These are phyloP conservation scores for Haplosporangium gracile DNA, from an alignment of 192 early-diverging fungal species.

Conservation along the genomic window DNA sequence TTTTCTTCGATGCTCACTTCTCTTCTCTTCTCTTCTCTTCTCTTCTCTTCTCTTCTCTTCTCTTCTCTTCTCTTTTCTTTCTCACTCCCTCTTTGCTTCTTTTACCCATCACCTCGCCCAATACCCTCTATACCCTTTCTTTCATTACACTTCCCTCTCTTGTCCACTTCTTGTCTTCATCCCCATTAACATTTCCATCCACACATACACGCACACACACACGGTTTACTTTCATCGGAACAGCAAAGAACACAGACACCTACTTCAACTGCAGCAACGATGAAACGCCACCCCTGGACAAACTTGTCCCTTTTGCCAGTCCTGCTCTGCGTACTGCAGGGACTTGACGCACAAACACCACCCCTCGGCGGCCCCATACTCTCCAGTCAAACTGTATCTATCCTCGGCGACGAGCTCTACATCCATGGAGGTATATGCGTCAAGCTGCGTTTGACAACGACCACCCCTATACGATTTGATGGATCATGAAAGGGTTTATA, in stretches of 20 bases:
- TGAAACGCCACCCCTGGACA: conserved; percentile 19
- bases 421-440: conserved; percentile 44
- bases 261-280: not conserved
- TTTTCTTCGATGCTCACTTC: not conserved
- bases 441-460: not conserved
- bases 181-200: not conserved
- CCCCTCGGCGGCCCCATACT: conserved; percentile 21
- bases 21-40: not conserved
- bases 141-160: too few species aligned
- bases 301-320: conserved; percentile 14
- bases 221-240: not conserved
- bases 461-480: not conserved
- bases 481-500: not conserved
- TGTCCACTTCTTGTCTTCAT: not conserved
- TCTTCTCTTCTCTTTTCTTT: not conserved
- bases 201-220: not conserved
- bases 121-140: not conserved
- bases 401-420: conserved; percentile 51
- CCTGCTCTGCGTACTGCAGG: conserved; percentile 23
- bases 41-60: not conserved
- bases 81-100: not conserved
- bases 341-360: conserved; percentile 26
- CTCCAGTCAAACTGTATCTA: conserved; percentile 42
- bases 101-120: not conserved
- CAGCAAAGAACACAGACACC: not conserved